These are phyloP conservation scores for Fusarium illudens DNA, from an alignment of 2,329 filamentous ascomycete species.

Conservation along the genomic window DNA sequence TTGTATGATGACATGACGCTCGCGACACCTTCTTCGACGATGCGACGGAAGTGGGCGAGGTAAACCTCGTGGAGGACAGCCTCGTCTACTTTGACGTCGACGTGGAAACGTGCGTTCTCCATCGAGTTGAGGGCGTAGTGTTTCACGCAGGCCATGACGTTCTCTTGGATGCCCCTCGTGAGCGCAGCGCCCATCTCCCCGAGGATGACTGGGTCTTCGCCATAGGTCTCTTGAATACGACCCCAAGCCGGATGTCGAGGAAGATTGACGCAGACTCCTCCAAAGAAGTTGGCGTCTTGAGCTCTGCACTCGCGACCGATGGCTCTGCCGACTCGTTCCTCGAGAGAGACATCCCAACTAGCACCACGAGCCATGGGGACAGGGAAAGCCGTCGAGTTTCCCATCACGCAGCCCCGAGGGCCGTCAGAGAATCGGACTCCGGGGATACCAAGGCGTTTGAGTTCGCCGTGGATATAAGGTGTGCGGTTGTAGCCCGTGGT, in stretches of 20 bases:
- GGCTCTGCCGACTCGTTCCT: conserved; percentile 27
- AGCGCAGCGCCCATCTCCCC: conserved; percentile 32
- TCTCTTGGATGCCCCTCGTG: conserved; percentile 26
- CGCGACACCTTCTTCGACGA: conserved; percentile 27
- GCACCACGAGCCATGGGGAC: conserved; percentile 35
- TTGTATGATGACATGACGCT: conserved; percentile 35
- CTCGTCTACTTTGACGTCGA: conserved; percentile 28
- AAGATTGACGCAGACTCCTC: conserved; percentile 34
- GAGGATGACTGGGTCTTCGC: conserved; percentile 32
- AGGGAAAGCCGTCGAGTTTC: conserved; percentile 28
- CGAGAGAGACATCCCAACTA: conserved; percentile 31
- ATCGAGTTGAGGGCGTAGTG: conserved; percentile 38
- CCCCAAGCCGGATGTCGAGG: conserved; percentile 39
- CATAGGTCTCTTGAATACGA: conserved; percentile 37
- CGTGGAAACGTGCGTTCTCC: conserved; percentile 35
- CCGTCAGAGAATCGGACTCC: conserved; percentile 30
- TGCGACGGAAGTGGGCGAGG: conserved; percentile 29
- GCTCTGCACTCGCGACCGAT: conserved; percentile 32
- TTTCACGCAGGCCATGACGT: conserved; percentile 37
- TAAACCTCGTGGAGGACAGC: conserved; percentile 32
- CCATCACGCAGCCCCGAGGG: conserved; percentile 25
- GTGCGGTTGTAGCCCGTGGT: background rate
- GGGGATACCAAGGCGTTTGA: conserved; percentile 26
- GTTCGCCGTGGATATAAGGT: conserved; percentile 22
- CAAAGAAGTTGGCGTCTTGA: conserved; percentile 34